Evolutionary conservation across 192 early-diverging fungal genomes (phyloP), one percentile per base, ranked within the genome.

Genomic region (Funneliformis mosseae): DNA sequence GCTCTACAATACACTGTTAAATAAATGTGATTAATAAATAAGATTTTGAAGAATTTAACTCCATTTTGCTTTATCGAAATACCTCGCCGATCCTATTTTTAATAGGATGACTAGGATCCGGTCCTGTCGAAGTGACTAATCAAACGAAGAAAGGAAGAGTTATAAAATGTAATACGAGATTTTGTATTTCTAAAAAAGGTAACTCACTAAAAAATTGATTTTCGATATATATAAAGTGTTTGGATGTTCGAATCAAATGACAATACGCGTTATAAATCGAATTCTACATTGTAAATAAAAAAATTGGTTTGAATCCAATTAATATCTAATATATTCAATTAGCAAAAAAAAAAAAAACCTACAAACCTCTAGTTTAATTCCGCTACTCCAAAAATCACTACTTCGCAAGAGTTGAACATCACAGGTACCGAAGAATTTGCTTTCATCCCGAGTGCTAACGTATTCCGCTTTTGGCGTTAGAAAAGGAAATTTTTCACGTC

Each of bases 171-270:
- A 33, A 5, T 5, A 50, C 12, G 5, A 50, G 14, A 14, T 18
- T 16, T 50, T 16, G 12, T 50, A 21, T 7, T 55, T 55, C 7
- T 7, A 55, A 50, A 0, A 14, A 50, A 50, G 43, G 43, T 6
- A 45, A 55, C 89, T 81, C 88, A 91, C 90, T 91, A 84, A 97
- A 97, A 88, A 97, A 97, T 82, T 97, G 96, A 84, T 97, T 96
- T 83, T 97, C 96, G 73, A 97, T 96, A 85, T 97, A 97, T 25
- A 97, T 87, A 84, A 92, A 96, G 77, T 97, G 95, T 81, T 95
- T 87, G 12, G 96, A 92, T 41, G 89, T 83, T 33, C 81, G 81
- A 83, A 97, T 97, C 69, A 88, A 86, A 62, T 91, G 86, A 77
- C 92, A 82, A 83, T 97, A 97, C 10, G 96, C 96, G 48, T 91